Percentiles rank a stretch among this genome's conserved stretches.
Evolutionary conservation across 495 filamentous ascomycete species (phyloP).

Genomic region (Pyrenula aspistea): DNA sequence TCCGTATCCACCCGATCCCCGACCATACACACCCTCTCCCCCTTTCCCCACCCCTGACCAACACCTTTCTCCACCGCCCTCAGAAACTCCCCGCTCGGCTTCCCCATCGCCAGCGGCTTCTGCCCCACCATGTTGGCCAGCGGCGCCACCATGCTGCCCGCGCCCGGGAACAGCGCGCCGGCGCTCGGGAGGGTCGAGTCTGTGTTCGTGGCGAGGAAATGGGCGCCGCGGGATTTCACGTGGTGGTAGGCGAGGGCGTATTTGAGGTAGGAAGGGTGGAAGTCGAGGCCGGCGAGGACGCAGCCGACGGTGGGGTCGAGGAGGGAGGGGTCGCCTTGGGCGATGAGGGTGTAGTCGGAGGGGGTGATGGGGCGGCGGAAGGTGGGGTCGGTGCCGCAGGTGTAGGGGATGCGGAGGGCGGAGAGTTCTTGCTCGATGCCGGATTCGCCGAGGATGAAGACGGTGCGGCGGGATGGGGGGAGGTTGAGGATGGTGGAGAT

Average conservation of each 20-base stretch:
- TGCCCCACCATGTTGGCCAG: constrained; percentile 62
- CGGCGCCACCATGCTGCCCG: constrained; percentile 70
- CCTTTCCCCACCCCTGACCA: constrained; percentile 22
- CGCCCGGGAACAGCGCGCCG: constrained; percentile 77
- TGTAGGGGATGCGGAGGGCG: constrained; percentile 62
- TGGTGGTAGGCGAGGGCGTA: constrained; percentile 74
- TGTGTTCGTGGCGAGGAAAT: constrained; percentile 87
- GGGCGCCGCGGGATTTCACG: constrained; percentile 61
- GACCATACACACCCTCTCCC: constrained; percentile 83
- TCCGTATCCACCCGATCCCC: constrained; percentile 92
- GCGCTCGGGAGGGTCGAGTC: constrained; percentile 78
- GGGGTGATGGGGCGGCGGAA: constrained; percentile 64
- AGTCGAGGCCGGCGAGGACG: constrained; percentile 82
- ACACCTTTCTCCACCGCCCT: constrained; percentile 64
- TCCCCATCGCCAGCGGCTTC: constrained; percentile 70
- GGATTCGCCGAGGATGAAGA: constrained; percentile 82
- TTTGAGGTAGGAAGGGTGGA: constrained; percentile 91
- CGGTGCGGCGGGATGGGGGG: constrained; percentile 68
- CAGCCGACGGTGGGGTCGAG: constrained; percentile 81
- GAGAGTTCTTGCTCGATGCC: constrained; percentile 84
- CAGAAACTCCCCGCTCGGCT: constrained; percentile 98
- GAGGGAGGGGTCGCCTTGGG: constrained; percentile 50
- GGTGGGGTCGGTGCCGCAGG: constrained; percentile 79
- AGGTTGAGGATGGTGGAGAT: constrained; percentile 85
- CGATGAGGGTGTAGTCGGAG: constrained; percentile 65